Evolutionary conservation across 345 rosid genomes (phyloP).

Genomic region (Hibiscus tridactylites): DNA sequence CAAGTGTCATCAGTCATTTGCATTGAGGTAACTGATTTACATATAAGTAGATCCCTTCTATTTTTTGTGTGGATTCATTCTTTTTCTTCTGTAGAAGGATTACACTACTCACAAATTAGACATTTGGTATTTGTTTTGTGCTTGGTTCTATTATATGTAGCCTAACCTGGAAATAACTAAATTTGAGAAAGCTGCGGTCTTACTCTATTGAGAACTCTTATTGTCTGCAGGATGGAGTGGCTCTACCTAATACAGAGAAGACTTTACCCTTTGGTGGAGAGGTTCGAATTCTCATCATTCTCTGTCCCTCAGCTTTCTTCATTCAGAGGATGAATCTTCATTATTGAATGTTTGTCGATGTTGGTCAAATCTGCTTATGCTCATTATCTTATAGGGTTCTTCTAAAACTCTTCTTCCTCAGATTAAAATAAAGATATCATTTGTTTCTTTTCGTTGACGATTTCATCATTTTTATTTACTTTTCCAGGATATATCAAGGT

Average conservation of each 20-base stretch:
- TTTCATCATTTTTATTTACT: neutral
- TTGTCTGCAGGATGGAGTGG: conserved; percentile 75
- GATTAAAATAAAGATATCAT: neutral
- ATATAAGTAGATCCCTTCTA: neutral
- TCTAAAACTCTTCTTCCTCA: neutral
- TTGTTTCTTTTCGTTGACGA: neutral
- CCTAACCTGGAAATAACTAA: neutral
- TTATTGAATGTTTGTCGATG: neutral
- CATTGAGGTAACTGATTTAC: conserved; percentile 53
- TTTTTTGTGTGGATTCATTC: neutral
- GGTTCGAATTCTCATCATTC: conserved; percentile 33
- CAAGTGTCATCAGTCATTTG: conserved; percentile 81
- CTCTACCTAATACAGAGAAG: conserved; percentile 87
- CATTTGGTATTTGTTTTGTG: neutral
- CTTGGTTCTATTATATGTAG: neutral
- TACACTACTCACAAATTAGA: neutral
- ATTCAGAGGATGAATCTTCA: neutral
- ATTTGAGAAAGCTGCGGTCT: neutral
- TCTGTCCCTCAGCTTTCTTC: neutral
- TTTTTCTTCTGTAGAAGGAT: neutral
- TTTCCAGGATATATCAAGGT: conserved; percentile 86
- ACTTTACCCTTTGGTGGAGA: conserved; percentile 95
- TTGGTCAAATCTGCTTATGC: neutral
- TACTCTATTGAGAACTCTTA: conserved; percentile 15
- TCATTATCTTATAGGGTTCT: neutral